Evolutionary conservation across 2,329 filamentous ascomycete species (phyloP), one percentile per base, ranked within the genome.

Genomic region (Penicillium corylophilum): DNA sequence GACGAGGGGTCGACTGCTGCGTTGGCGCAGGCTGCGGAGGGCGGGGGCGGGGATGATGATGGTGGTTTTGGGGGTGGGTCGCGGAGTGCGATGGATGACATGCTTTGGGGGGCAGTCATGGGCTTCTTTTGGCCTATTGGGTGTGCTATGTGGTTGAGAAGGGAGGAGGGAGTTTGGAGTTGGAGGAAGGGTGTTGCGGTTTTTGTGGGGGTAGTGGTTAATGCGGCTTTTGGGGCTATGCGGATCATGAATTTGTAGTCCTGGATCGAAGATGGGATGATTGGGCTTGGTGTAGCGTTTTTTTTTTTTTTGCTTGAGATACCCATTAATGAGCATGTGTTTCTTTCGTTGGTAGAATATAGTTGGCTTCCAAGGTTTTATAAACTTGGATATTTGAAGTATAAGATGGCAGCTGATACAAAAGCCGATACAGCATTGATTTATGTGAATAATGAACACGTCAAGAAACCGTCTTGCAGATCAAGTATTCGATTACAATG

Each of bases 51-150:
- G 3, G 68, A 73, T 56, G 65, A 75, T 51, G 67, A 64, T 45
- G 69, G 79, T 41, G 78, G 79, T 15, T 63, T 72, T 50, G 70
- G 71, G n/a, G 51, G 66, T 28, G 65, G 64, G 2, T 71, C 66
- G 45, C 57, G 62, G 42, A 85, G 82, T 0, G 81, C 88, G 10
- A 76, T 96, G 40, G 93, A 97, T 65, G 87, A 95, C 64, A 83
- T 96, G 76, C 79, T 97, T 52, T 89, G 87, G 74, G 94, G 92
- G 4, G 90, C 94, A 71, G 77, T 95, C 53, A 89, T 94, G 64
- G 94, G 94, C 0, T 99, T 97, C 77, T 88, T 99, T 70, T 97
- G 93, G 84, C 94, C 94, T 4, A 72, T 97, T 9, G 93, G 90
- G 0, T 91, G 89, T 64, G 77, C 93, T 50, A 85, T 87, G 46